Percentiles rank a stretch among this genome's conserved stretches.
These are phyloP conservation scores for Petasospora fabianii DNA, from an alignment of 1,139 yeast species.

Conservation along the genomic window DNA sequence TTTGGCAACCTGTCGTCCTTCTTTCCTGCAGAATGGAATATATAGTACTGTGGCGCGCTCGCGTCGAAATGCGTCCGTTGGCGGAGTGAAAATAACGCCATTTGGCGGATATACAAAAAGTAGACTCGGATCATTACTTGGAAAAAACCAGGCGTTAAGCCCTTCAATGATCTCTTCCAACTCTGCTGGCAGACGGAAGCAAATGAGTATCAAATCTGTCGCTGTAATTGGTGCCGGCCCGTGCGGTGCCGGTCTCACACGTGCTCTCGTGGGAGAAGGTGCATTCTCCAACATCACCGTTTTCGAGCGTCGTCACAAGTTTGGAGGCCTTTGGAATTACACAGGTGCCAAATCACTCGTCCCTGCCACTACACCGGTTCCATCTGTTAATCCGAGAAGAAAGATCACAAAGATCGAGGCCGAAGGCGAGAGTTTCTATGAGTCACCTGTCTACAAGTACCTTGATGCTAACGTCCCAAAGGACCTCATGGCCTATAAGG, in stretches of 20 bases:
- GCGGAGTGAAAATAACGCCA: neutral
- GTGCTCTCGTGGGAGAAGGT: constrained; percentile 45
- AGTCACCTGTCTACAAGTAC: constrained; percentile 33
- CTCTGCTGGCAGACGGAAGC: neutral
- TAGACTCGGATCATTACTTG: neutral
- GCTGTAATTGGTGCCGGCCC: constrained; percentile 71
- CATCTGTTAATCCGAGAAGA: constrained; percentile 18
- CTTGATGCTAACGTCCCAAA: constrained; percentile 63
- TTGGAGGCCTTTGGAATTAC: constrained; percentile 57
- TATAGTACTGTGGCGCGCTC: constrained; percentile 1
- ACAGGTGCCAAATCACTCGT: constrained; percentile 24
- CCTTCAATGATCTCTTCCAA: neutral
- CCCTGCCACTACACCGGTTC: constrained; percentile 21
- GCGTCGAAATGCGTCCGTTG: neutral
- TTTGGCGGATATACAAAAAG: neutral
- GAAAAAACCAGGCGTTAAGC: neutral
- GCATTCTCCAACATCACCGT: constrained; percentile 42
- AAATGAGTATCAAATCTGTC: constrained; percentile 26
- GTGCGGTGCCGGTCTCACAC: constrained; percentile 55
- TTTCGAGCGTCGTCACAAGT: constrained; percentile 45
- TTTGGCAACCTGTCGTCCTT: too few species aligned
- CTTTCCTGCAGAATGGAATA: too few species aligned
- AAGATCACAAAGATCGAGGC: constrained; percentile 11
- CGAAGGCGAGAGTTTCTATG: constrained; percentile 27
- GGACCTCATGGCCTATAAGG: constrained; percentile 53